phyloP scores from a whole-genome alignment of 164 flowering plant species.

The Vitis amurensis region DNA sequence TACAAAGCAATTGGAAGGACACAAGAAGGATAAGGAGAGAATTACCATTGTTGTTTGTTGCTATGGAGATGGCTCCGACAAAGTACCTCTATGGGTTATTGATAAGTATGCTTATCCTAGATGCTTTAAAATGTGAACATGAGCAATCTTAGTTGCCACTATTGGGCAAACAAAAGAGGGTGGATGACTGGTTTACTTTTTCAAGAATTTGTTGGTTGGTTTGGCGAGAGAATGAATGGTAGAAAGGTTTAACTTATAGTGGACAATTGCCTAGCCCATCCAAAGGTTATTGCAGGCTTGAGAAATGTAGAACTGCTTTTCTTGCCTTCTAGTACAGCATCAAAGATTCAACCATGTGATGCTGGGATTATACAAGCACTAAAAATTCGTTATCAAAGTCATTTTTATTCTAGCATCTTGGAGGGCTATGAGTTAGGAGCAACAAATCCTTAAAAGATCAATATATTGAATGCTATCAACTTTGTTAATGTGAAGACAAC shows the following conservation, averaged over 20 bases:
- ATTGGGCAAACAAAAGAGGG: slow-evolving; percentile 7
- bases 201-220: neutral
- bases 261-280: slow-evolving; percentile 5
- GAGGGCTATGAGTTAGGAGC: neutral
- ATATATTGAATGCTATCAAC: neutral
- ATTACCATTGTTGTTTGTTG: too few relatives aligned
- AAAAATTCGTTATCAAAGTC: neutral
- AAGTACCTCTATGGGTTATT: slow-evolving; percentile 11
- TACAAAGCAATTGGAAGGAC: slow-evolving; percentile 13
- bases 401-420: neutral
- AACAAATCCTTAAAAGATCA: neutral
- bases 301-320: slow-evolving; percentile 3
- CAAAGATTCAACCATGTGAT: neutral
- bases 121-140: slow-evolving; percentile 13
- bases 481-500: slow-evolving; percentile 5
- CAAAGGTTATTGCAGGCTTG: slow-evolving; percentile 11
- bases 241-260: slow-evolving; percentile 4
- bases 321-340: slow-evolving; percentile 8
- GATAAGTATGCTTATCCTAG: neutral
- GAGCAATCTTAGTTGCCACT: slow-evolving; percentile 5
- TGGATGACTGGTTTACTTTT: neutral
- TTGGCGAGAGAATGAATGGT: slow-evolving; percentile 6
- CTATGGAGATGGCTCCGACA: neutral
- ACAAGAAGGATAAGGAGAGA: neutral
- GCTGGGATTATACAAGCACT: neutral